These are phyloP conservation scores for Starmerella cellae DNA, from an alignment of 805 yeast genomes.

Conservation along the genomic window DNA sequence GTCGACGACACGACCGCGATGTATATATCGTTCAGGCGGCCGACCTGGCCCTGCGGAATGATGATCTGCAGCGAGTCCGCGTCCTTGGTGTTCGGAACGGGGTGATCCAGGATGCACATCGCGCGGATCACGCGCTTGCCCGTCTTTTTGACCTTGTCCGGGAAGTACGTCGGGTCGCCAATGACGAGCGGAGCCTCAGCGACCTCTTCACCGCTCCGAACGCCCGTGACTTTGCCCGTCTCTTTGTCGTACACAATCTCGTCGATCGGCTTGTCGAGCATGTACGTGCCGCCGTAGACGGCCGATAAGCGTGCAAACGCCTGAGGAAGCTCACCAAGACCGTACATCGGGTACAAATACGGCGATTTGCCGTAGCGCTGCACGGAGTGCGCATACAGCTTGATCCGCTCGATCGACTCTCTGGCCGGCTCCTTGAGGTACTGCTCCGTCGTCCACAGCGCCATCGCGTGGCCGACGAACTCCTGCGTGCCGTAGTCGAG, in stretches of 20 bases:
- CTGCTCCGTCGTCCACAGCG: conserved; percentile 84
- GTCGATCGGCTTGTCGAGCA: conserved; percentile 93
- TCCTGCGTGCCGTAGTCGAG: conserved; percentile 87
- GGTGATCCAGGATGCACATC: conserved; percentile 79
- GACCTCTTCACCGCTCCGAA: conserved; percentile 77
- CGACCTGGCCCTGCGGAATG: conserved; percentile 91
- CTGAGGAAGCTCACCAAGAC: conserved; percentile 96
- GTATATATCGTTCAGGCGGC: conserved; percentile 86
- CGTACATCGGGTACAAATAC: conserved; percentile 88
- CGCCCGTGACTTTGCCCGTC: conserved; percentile 62
- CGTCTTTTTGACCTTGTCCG: conserved; percentile 58
- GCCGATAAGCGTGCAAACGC: conserved; percentile 96
- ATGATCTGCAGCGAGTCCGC: conserved; percentile 86
- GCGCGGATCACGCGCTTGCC: conserved; percentile 71
- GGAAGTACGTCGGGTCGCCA: conserved; percentile 97
- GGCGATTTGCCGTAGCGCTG: conserved; percentile 95
- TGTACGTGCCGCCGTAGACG: conserved; percentile 94
- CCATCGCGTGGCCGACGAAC: conserved; percentile 98
- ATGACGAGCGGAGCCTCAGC: conserved; percentile 89
- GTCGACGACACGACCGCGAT: conserved; percentile 79
- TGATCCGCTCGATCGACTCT: conserved; percentile 75
- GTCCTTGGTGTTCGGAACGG: conserved; percentile 67
- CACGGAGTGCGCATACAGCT: conserved; percentile 76
- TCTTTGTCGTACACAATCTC: conserved; percentile 64
- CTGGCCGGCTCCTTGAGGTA: conserved; percentile 81